phyloP scores from a whole-genome alignment of 257 asterid genomes.

The Solanum lycopersicoides region DNA sequence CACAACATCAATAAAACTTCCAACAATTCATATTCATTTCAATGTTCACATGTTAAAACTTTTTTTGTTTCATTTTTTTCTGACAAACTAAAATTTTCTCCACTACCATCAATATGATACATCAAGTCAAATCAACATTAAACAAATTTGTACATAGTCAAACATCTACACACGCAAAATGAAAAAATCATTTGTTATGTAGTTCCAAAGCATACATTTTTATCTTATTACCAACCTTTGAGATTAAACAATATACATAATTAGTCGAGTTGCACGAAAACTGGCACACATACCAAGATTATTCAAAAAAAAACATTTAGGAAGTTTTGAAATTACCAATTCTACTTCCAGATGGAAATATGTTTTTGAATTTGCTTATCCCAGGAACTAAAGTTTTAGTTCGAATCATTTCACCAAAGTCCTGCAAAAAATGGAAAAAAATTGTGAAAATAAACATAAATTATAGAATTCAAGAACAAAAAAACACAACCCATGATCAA shows the following conservation, averaged over 20 bases:
- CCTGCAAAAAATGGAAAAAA: not conserved
- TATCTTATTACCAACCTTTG: not conserved
- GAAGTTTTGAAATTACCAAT: constrained; percentile 11
- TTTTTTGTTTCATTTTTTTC: not conserved
- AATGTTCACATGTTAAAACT: not conserved
- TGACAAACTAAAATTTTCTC: not conserved
- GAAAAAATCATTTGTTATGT: not conserved
- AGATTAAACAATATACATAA: not conserved
- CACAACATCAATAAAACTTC: not conserved
- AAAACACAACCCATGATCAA: not conserved
- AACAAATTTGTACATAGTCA: not conserved
- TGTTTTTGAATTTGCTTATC: not conserved
- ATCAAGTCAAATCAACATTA: not conserved
- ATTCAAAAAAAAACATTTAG: not conserved
- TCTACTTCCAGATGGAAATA: constrained; percentile 9
- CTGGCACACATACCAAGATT: not conserved
- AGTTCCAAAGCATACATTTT: not conserved
- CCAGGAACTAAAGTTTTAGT: not conserved
- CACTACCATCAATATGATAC: not conserved
- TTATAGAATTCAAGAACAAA: not conserved
- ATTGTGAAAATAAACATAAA: not conserved
- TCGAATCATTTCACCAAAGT: constrained; percentile 13
- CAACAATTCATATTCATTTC: not conserved
- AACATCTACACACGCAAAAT: not conserved
- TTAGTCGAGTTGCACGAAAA: not conserved